Base-by-base conservation (phyloP, 2,329 filamentous ascomycete genomes). In the Ilyonectria destructans region DNA sequence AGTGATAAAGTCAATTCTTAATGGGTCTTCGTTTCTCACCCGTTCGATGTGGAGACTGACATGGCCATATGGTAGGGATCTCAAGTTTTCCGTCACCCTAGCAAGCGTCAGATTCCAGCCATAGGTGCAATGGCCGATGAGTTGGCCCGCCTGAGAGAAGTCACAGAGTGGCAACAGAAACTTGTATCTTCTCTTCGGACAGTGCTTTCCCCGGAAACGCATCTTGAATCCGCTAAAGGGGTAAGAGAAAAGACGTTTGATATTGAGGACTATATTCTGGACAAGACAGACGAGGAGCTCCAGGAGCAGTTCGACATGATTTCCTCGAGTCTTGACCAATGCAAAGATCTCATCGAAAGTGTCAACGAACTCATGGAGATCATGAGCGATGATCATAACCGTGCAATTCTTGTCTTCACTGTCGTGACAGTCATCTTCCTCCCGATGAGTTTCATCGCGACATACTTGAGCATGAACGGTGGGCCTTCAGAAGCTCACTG, bases 111-210 rank as follows among this genome's bases (percentile, higher is more conserved):
- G 6, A 58, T 58, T 9, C 56, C 56, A 35, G 43, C 15, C 6
- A 58, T 58, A 13, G 56, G 56, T 15, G 43, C 56, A n/a, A 58
- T 58, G 43, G 29, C 29, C 12, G 56, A 48, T 23, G 56, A 58
- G 43, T n/a, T 58, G 5, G 40, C 40, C 17, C 56, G 56, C 15
- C 43, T 58, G 29, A 58, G 23, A 33, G 23, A 26, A 13, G 56
- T 58, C 26, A 35, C 43, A n/a, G 54, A 56, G 15, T 56, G 35
- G 54, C 54, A 56, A n/a, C 35, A 56, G 35, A 35, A 43, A 43
- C 33, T 56, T 2, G 54, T 56, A 4, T 56, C 54, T 23, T 56
- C 35, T 40, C 54, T 56, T 10, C 54, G 54, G 7, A 56, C 54
- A 23, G 54, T 56, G 3, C 21, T 56, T 10, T 56, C 54, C 15